Base-by-base conservation (phyloP, 148 eudicot genomes). In the Nepenthes gracilis region DNA sequence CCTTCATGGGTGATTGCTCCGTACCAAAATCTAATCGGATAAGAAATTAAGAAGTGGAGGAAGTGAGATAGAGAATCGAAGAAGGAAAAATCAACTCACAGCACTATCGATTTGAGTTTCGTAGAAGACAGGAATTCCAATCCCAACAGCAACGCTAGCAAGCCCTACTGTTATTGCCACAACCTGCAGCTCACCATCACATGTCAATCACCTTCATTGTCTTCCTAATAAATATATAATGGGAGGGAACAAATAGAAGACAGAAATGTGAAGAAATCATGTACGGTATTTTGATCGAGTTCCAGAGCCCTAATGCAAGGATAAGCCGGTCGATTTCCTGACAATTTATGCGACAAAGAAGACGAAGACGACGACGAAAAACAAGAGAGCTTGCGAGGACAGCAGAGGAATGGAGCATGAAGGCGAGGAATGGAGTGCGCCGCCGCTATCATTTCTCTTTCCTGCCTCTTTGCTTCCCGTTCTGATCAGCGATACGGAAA, bases 91-190 rank as follows among this genome's bases (percentile, higher is more conserved):
- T 43, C 40, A 47, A 76, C 85, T 71, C 54, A 92, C 97, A 57
- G 98, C 88, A 77, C 67, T 88, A 38, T 92, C 94, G 60, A 92
- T 92, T 70, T 92, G 98, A n/a, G 77, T 70, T 72, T 92, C 98
- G 37, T 88, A 92, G 52, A 92, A 92, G 53, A 88, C 62, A 12
- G 98, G 98, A 69, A 92, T 74, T 33, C 98, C 98, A 77, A 92
- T 77, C 63, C 98, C 98, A 72, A 84, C 63, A 2, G 91, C 98
- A 59, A 92, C 80, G 69, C 98, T 92, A 23, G 72, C 85, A 10
- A 88, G 66, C 50, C 98, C 98, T 14, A 92, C 98, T 61, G 96
- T 63, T 32, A 92, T 77, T 33, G 96, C 98, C 55, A 86, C 80
- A 38, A 88, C 48, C 98, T 92, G 83, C 60, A 64, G 23, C 23